Percentiles rank a stretch among this genome's conserved stretches.
Evolutionary conservation across 2,329 filamentous ascomycete genomes (phyloP).

Genomic region (Sporothrix luriei): DNA sequence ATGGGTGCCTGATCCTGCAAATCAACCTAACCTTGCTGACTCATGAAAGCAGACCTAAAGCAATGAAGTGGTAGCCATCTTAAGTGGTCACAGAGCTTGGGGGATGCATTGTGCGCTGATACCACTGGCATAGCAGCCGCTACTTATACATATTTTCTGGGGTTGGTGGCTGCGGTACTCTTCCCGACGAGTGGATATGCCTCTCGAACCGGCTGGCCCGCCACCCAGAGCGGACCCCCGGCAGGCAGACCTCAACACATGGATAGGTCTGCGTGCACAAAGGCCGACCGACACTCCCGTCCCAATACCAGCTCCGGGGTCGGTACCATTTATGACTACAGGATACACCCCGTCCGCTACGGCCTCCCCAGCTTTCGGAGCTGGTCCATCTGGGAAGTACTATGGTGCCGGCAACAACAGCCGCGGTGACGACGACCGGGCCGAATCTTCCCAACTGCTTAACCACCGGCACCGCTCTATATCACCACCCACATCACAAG

Average conservation of each 20-base stretch:
- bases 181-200: constrained; percentile 1
- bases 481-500: constrained; percentile 11
- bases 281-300: not conserved
- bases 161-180: not conserved
- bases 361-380: not conserved
- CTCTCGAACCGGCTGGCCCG: constrained; percentile 20
- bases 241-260: constrained; percentile 3
- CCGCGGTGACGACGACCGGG: not conserved
- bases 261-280: not conserved
- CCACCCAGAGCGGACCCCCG: not conserved
- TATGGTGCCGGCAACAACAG: not conserved
- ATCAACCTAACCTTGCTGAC: not conserved
- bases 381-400: not conserved
- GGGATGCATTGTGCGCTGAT: constrained; percentile 2
- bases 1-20: not conserved
- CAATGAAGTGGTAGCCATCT: not conserved
- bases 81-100: not conserved
- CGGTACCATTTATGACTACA: not conserved
- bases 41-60: not conserved
- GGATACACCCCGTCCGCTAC: not conserved
- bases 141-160: not conserved
- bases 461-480: not conserved
- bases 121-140: not conserved
- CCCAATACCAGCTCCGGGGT: not conserved
- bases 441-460: constrained; percentile 17